Percentiles rank a stretch among this genome's conserved stretches.
phyloP scores from a whole-genome alignment of 1,284 basidiomycete species.

The Albatrellus sp. region DNA sequence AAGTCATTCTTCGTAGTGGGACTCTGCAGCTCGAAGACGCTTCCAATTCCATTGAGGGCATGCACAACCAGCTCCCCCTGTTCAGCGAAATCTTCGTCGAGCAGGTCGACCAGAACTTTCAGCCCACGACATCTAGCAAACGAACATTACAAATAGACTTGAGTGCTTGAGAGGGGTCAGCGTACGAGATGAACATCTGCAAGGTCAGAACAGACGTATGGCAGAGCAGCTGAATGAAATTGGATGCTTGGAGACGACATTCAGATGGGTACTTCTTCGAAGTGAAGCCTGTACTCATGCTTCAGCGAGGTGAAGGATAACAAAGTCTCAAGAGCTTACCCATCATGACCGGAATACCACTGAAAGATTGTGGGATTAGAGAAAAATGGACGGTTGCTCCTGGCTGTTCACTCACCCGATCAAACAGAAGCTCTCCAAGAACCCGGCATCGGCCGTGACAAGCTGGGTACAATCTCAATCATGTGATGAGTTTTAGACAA shows the following conservation, averaged over 20 bases:
- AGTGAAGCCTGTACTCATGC: constrained; percentile 54
- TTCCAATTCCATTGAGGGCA: constrained; percentile 88
- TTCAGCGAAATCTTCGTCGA: constrained; percentile 90
- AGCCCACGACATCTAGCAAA: constrained; percentile 76
- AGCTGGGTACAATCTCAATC: constrained; percentile 37
- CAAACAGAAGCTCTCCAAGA: constrained; percentile 90
- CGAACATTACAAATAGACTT: neutral
- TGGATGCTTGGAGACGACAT: constrained; percentile 88
- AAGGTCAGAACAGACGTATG: constrained; percentile 88
- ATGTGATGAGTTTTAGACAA: neutral
- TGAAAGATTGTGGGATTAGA: constrained; percentile 16
- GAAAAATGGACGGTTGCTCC: neutral
- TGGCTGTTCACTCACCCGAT: constrained; percentile 52
- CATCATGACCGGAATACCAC: constrained; percentile 89
- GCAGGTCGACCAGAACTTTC: constrained; percentile 86
- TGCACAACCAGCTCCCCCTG: constrained; percentile 88
- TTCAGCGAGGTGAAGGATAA: neutral
- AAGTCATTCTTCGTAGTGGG: constrained; percentile 97
- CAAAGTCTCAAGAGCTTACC: constrained; percentile 29
- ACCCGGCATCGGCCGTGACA: constrained; percentile 74
- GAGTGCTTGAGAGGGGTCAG: neutral
- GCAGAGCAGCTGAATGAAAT: constrained; percentile 87
- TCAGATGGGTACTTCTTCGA: constrained; percentile 91
- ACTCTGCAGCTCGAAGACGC: constrained; percentile 90
- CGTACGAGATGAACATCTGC: constrained; percentile 95